phyloP scores from a whole-genome alignment of 2,329 filamentous ascomycete species.

The Trichophyton equinum region DNA sequence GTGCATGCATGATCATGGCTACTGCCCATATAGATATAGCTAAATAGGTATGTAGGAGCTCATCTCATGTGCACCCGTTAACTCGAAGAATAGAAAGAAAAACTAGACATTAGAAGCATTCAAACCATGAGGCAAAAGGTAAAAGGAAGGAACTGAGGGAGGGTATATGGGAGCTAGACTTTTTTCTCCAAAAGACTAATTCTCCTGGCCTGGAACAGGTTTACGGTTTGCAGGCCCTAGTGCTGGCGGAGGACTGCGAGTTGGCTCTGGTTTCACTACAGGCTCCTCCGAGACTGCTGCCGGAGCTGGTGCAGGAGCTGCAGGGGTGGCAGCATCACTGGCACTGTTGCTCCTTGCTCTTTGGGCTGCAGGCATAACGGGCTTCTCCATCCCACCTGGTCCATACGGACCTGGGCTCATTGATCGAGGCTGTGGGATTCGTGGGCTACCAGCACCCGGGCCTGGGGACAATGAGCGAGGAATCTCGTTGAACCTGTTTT shows the following conservation, averaged over 20 bases:
- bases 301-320: not conserved
- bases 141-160: not conserved
- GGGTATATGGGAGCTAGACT: not conserved
- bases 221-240: slow-evolving; percentile 41
- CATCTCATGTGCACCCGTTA: not conserved
- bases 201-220: slow-evolving; percentile 43
- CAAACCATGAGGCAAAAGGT: not conserved
- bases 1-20: not conserved
- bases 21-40: not conserved
- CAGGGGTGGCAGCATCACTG: slow-evolving; percentile 19
- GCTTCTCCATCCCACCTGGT: slow-evolving; percentile 29
- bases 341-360: slow-evolving; percentile 35
- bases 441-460: slow-evolving; percentile 20
- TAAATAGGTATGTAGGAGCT: not conserved
- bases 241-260: slow-evolving; percentile 21
- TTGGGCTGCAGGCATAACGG: slow-evolving; percentile 27
- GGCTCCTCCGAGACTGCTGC: not conserved
- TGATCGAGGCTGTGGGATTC: slow-evolving; percentile 29
- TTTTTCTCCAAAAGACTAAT: slow-evolving; percentile 14
- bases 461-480: slow-evolving; percentile 16
- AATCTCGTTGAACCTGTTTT: slow-evolving; percentile 17
- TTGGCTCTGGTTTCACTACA: not conserved
- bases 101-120: slow-evolving; percentile 2
- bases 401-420: slow-evolving; percentile 37
- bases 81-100: not conserved